phyloP scores from a whole-genome alignment of 2,329 filamentous ascomycete genomes.

The Cladosporium halotolerans region DNA sequence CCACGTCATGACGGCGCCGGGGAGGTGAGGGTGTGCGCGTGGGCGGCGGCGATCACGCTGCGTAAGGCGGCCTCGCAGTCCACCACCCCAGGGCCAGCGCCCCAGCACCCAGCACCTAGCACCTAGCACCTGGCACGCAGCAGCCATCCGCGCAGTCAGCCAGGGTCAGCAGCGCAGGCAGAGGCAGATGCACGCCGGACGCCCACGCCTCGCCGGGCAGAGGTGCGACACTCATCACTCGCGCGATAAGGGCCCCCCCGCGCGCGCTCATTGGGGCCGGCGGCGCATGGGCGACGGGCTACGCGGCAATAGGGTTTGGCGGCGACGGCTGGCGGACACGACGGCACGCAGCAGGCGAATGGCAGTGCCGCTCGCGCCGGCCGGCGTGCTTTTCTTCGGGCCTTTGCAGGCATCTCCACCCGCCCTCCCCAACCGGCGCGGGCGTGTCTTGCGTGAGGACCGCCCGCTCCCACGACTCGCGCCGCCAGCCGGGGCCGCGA shows the following conservation, averaged over 20 bases:
- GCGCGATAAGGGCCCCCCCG: conserved; percentile 8
- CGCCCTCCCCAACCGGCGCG: conserved; percentile 7
- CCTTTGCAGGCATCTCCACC: conserved; percentile 6
- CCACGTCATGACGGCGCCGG: conserved; percentile 2
- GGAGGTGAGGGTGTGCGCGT: too few species aligned
- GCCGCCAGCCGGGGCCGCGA: conserved; percentile 10
- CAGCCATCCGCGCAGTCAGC: conserved; percentile 5
- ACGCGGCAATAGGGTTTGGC: background rate
- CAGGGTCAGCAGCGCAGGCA: background rate
- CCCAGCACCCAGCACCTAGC: too few species aligned
- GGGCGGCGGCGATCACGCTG: background rate
- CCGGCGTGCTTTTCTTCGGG: conserved; percentile 7
- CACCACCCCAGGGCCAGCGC: too few species aligned
- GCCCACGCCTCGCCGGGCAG: background rate
- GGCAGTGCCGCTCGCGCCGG: background rate
- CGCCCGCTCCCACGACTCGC: conserved; percentile 8
- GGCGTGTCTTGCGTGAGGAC: conserved; percentile 11
- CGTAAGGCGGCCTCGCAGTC: background rate
- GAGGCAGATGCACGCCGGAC: too few species aligned
- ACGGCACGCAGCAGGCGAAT: conserved; percentile 4
- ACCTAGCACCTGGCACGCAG: background rate
- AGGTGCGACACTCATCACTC: background rate
- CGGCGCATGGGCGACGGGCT: conserved; percentile 1
- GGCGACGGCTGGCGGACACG: background rate
- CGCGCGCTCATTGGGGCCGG: conserved; percentile 3